These are phyloP conservation scores for Orbilia brochopaga DNA, from an alignment of 2,329 filamentous ascomycete genomes.

Conservation along the genomic window DNA sequence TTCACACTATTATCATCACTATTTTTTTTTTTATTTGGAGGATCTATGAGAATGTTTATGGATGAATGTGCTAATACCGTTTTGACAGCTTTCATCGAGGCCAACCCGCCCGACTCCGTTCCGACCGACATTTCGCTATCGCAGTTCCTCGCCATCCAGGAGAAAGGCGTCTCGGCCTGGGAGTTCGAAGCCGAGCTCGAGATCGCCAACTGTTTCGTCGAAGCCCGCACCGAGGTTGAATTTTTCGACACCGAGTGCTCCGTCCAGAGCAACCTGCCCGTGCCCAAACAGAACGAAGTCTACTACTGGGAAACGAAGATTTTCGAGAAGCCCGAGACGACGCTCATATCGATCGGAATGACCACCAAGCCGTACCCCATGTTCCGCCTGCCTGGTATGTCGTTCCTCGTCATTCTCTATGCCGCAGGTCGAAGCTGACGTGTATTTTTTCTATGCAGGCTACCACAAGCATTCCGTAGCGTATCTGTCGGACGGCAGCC, in stretches of 20 bases:
- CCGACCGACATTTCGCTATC: constrained; percentile 97
- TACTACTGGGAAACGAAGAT: constrained; percentile 99
- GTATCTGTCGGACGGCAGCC: constrained; percentile 84
- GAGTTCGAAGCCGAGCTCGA: constrained; percentile 99
- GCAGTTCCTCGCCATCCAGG: constrained; percentile 96
- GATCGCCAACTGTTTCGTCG: constrained; percentile 98
- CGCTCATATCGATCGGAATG: constrained; percentile 87
- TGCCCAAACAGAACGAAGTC: constrained; percentile 98
- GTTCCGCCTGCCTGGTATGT: constrained; percentile 86
- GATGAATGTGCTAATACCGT: neutral
- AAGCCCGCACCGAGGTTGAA: constrained; percentile 93
- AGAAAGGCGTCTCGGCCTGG: constrained; percentile 99
- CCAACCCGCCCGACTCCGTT: constrained; percentile 90
- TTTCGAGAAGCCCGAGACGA: constrained; percentile 92
- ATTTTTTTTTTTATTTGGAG: constrained; percentile 52
- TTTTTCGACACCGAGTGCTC: constrained; percentile 99
- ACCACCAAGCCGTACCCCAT: constrained; percentile 96
- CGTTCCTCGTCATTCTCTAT: no score
- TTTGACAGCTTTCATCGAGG: constrained; percentile 80
- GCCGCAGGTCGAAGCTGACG: neutral
- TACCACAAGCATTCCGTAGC: constrained; percentile 92
- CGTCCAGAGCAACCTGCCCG: constrained; percentile 93
- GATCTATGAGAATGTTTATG: no score
- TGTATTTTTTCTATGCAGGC: constrained; percentile 62
- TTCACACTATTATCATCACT: neutral